A percentile compares a stretch with the other conserved stretches of the same genome.
phyloP scores from a whole-genome alignment of 352 stramenopile genomes.

The Phytopythium ostracodes region DNA sequence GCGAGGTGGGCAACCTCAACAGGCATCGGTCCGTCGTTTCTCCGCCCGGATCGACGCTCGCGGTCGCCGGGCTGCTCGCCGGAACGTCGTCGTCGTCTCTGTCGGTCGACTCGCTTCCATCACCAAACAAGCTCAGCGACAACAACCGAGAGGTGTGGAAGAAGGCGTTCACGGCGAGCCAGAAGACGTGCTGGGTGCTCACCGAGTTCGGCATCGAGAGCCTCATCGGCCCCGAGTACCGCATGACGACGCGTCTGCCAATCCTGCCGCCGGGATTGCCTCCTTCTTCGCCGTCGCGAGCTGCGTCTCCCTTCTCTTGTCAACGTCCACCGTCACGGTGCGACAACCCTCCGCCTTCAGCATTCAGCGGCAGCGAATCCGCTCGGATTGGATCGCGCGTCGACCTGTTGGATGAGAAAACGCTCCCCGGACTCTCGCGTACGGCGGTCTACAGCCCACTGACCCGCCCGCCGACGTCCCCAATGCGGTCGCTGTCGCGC shows the following conservation, averaged over 20 bases:
- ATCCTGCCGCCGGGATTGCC: conserved; percentile 27
- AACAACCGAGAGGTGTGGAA: conserved; percentile 37
- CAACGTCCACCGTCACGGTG: conserved; percentile 25
- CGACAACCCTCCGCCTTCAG: conserved; percentile 26
- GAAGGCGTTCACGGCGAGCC: conserved; percentile 35
- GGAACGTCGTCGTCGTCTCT: conserved; percentile 5
- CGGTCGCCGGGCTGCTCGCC: conserved; percentile 21
- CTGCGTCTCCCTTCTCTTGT: conserved; percentile 7
- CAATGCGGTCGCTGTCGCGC: conserved; percentile 23
- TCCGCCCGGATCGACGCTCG: conserved; percentile 25
- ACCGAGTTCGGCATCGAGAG: conserved; percentile 53
- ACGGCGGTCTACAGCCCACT: conserved; percentile 31
- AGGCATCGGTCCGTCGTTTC: conserved; percentile 59
- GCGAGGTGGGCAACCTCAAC: conserved; percentile 60
- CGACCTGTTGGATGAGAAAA: conserved; percentile 46
- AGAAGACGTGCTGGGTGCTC: conserved; percentile 68
- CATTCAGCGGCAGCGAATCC: conserved; percentile 35
- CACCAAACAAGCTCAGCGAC: conserved; percentile 12
- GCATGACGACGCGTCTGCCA: conserved; percentile 41
- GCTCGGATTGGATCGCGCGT: conserved; percentile 42
- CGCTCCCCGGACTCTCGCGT: conserved; percentile 37
- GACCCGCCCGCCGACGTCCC: conserved; percentile 20
- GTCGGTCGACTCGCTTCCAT: conserved; percentile 16
- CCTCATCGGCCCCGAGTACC: conserved; percentile 62
- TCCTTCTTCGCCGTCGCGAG: not conserved